phyloP scores from a whole-genome alignment of 371 early-diverging fungal genomes.

The Globomyces sp. region DNA sequence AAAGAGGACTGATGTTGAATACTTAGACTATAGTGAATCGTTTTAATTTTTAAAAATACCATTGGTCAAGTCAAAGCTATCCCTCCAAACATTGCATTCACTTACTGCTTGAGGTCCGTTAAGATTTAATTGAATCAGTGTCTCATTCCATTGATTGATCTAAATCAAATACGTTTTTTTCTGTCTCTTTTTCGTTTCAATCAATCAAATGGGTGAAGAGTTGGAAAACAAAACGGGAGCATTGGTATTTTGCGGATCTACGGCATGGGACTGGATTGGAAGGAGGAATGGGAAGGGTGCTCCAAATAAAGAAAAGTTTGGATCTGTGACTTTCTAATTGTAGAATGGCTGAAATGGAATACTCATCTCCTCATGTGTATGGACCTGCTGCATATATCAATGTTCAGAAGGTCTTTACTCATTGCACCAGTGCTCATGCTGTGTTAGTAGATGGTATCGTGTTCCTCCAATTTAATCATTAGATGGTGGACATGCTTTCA shows the following conservation, averaged over 20 bases:
- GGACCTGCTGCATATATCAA: constrained; percentile 15
- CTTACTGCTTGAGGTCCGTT: too few relatives aligned
- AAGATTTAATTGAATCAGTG: too few relatives aligned
- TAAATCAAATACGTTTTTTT: too few relatives aligned
- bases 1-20: too few relatives aligned
- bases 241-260: constrained; percentile 6
- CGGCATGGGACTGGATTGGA: constrained; percentile 5
- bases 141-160: too few relatives aligned
- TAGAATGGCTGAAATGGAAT: constrained; percentile 6
- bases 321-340: background rate
- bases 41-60: too few relatives aligned
- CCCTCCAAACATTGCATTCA: too few relatives aligned
- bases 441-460: constrained; percentile 16
- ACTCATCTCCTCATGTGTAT: constrained; percentile 9
- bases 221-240: too few relatives aligned
- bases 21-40: too few relatives aligned
- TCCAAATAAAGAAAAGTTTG: background rate
- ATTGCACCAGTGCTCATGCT: constrained; percentile 14
- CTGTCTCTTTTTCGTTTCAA: too few relatives aligned
- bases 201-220: too few relatives aligned
- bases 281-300: background rate
- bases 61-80: too few relatives aligned
- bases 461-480: background rate
- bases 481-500: constrained; percentile 16
- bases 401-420: constrained; percentile 2